These are phyloP conservation scores for Telfairia occidentalis DNA, from an alignment of 331 rosid species.

Conservation along the genomic window DNA sequence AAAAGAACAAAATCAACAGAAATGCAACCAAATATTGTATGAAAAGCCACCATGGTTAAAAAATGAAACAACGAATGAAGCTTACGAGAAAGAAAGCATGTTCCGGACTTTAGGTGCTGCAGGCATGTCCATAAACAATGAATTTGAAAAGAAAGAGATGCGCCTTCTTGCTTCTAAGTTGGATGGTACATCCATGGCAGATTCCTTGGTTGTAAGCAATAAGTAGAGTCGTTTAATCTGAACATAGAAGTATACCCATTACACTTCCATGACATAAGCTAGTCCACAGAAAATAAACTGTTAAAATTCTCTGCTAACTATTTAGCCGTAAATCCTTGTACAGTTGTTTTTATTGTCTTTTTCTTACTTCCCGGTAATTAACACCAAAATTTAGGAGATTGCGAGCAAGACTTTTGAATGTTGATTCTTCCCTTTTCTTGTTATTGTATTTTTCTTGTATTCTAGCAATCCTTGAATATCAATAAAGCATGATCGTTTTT, in stretches of 20 bases:
- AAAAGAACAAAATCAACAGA: neutral
- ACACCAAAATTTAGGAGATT: neutral
- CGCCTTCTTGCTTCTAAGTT: constrained; percentile 98
- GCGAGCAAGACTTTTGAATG: neutral
- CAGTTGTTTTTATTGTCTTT: neutral
- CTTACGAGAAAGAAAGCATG: constrained; percentile 99
- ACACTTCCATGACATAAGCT: neutral
- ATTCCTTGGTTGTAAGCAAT: constrained; percentile 90
- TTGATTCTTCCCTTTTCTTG: neutral
- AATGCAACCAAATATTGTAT: neutral
- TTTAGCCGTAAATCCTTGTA: neutral
- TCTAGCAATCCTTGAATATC: neutral
- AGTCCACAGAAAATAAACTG: neutral
- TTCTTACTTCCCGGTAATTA: neutral
- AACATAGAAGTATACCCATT: neutral
- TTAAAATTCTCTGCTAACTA: neutral
- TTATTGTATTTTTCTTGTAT: neutral
- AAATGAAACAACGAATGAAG: neutral
- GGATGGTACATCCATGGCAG: constrained; percentile 98
- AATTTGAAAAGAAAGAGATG: constrained; percentile 90
- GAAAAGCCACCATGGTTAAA: neutral
- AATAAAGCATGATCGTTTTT: neutral
- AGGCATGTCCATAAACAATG: constrained; percentile 95
- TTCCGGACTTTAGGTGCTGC: constrained; percentile 91
- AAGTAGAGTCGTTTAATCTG: constrained; percentile 72